Evolutionary conservation across 345 rosid genomes (phyloP), one percentile per base, ranked within the genome.

Genomic region (Geranium rotundifolium): DNA sequence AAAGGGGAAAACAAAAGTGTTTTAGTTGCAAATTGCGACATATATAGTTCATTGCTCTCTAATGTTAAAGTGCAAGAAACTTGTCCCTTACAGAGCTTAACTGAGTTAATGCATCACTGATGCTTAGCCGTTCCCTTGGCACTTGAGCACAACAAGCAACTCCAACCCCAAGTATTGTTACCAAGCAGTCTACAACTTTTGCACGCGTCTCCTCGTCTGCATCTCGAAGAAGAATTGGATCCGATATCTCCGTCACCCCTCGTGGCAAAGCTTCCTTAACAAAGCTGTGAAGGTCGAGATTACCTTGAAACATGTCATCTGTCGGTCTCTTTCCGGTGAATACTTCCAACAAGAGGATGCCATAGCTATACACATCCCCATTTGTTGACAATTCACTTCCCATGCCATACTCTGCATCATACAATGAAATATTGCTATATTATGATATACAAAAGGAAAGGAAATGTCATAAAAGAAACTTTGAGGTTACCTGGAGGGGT

Each of bases 291-390:
- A 75, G 64, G 30, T 15, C 61, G 2, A 58, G 27, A 15, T 66
- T 55, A 0, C 67, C 75, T 3, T 29, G 15, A 56, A 67, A 75
- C 29, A 29, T 63, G 1, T 60, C 68, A 61, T 71, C 37, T 0
- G 66, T 75, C 1, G 75, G 67, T 59, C 56, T 41, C 58, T 58
- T 65, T 18, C 72, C 69, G 4, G 69, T 60, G 19, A 75, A 50
- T 31, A 71, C 64, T 57, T 75, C 70, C 19, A 71, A 10, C 66
- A 75, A 61, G 1, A 75, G 58, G 3, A 75, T 61, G 1, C 75
- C 72, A 61, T 60, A 75, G 29, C 72, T 67, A 17, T 67, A 67
- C 19, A 75, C 64, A 57, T 75, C 72, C 0, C 75, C 75, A 6
- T 61, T 3, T 1, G 61, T 60, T n/a, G 72, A 71, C 6, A 64